Evolutionary conservation across 345 rosid genomes (phyloP), one percentile per base, ranked within the genome.

Genomic region (Turnera subulata): DNA sequence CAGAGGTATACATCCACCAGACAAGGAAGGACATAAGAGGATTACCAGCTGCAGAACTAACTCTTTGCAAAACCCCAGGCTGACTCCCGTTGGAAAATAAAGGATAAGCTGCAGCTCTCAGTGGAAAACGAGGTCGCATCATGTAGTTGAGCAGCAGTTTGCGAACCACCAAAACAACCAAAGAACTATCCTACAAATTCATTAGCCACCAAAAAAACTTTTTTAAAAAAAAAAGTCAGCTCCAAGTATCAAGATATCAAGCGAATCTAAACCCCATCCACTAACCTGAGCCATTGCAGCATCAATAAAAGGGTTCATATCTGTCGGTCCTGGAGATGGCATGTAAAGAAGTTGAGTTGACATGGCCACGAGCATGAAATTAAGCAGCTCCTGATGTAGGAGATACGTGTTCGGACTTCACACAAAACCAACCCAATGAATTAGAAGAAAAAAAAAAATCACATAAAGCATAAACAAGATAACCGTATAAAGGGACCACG

Each of bases 381-480:
- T 82, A 46, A 94, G 84, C 82, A 90, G 71, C 86, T 94, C 96
- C 72, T 82, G 97, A 76, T 94, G 99, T 64, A 88, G 78, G 59
- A 73, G 68, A 65, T 83, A 82, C 44, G 92, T 78, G 40, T 73
- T 78, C 61, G 85, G 78, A 67, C 99, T 94, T 64, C 85, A 71
- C 37, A 72, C 56, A 74, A 65, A 70, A 80, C 69, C 40, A 73
- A 68, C 35, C 25, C 57, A 67, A 22, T 73, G 35, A 29, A 3
- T 69, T 66, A 78, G 70, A 67, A 55, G 37, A 54, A 56, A 21
- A 59, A 4, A 2, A 37, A 42, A 42, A 42, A 10, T 11, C 45
- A 13, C n/a, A 11, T 42, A 11, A 42, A 16, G n/a, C 16, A 42
- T 42, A 42, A 13, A 16, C 45, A 42, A 16, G 16, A 42, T 11